Base-by-base conservation (phyloP, 2,329 filamentous ascomycete genomes). In the Penicillium digitatum region DNA sequence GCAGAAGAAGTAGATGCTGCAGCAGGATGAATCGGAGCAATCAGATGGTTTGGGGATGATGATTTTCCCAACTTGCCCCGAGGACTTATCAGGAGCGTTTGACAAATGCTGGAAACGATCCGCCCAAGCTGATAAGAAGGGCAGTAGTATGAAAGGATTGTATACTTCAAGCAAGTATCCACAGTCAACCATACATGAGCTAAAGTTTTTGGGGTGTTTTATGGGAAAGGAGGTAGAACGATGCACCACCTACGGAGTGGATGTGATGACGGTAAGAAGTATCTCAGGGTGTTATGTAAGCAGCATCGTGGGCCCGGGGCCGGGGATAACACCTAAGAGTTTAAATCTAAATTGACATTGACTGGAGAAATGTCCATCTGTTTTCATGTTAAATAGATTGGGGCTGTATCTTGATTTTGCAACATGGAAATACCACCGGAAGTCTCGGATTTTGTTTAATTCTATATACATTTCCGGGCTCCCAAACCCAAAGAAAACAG, bases 221-320 rank as follows among this genome's bases (percentile, higher is more conserved):
- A 43, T 35, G 45, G 43, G 50, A 54, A 44, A 51, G 52, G 31
- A 51, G 39, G 52, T 24, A 38, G 47, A 54, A 38, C 22, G 20
- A 38, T 27, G 40, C 31, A 52, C 34, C 27, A 50, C 48, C 37
- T 24, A 38, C 22, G 38, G 42, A 35, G 49, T 50, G 57, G 58
- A 57, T 56, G 44, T 54, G 52, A 39, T 60, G 58, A 57, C 56
- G 42, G 55, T 59, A 57, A 55, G 60, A 58, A 55, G 48, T 34
- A 24, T 57, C 27, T 34, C 22, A 16, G 20, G 26, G 58, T 39
- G 44, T 39, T 50, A 50, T 43, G 48, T 50, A 50, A 50, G 37
- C 48, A 22, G 10, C 2, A n/a, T 40, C 26, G n/a, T 22, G 43
- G 35, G n/a, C n/a, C n/a, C n/a, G n/a, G n/a, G n/a, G n/a, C n/a